Evolutionary conservation across 306 rosid species (phyloP).

Genomic region (Parietaria judaica): DNA sequence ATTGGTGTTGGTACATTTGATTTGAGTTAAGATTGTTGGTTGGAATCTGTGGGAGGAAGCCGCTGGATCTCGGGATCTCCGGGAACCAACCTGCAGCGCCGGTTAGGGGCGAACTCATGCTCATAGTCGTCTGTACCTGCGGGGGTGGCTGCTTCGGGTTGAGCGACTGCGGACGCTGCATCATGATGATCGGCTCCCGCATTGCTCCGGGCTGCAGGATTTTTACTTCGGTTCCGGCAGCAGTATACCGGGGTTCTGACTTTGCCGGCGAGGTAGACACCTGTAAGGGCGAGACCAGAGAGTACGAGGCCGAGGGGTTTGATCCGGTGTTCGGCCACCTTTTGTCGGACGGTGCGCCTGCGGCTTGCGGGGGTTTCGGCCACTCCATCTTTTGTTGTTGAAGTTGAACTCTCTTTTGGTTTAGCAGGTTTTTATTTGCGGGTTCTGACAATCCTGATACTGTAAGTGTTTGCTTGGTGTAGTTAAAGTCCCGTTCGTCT

Average conservation of each 20-base stretch:
- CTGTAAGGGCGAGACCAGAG: constrained; percentile 58
- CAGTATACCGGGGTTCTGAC: constrained; percentile 51
- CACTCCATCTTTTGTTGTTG: constrained; percentile 56
- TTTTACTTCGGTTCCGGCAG: constrained; percentile 53
- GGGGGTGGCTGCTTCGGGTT: constrained; percentile 53
- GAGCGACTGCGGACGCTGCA: constrained; percentile 77
- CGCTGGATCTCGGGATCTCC: constrained; percentile 51
- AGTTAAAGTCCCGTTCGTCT: constrained; percentile 77
- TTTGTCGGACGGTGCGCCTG: constrained; percentile 46
- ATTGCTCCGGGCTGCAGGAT: constrained; percentile 53
- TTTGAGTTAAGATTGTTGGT: constrained; percentile 44
- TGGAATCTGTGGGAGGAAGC: constrained; percentile 55
- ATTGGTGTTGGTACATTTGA: constrained; percentile 82
- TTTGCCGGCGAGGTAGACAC: constrained; percentile 44
- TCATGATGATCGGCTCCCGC: constrained; percentile 66
- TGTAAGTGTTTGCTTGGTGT: constrained; percentile 49
- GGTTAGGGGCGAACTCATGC: constrained; percentile 78
- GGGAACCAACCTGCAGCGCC: constrained; percentile 68
- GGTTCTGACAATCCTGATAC: constrained; percentile 53
- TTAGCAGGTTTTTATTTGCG: constrained; percentile 49
- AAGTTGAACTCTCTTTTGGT: constrained; percentile 46
- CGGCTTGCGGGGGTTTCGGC: constrained; percentile 51
- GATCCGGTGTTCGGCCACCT: constrained; percentile 59
- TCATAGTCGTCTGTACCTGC: constrained; percentile 60
- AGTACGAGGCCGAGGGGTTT: constrained; percentile 54